Percentiles rank a stretch among this genome's conserved stretches.
These are phyloP conservation scores for Liquidambar formosana DNA, from an alignment of 164 flowering plant genomes.

Conservation along the genomic window DNA sequence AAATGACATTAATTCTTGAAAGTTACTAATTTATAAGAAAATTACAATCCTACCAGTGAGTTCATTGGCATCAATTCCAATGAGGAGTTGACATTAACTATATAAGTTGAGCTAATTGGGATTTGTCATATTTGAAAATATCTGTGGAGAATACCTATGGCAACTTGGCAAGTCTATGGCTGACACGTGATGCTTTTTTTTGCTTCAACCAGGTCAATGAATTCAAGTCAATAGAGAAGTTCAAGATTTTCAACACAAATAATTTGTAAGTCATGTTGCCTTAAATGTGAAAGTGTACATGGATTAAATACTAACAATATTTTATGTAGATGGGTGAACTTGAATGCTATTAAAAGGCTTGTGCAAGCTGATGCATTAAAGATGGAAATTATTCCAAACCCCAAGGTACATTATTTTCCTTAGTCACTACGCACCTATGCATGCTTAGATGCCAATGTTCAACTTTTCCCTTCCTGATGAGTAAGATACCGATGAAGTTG, in stretches of 20 bases:
- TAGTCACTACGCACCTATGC: background rate
- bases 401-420: constrained; percentile 53
- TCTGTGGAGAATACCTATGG: background rate
- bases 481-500: constrained; percentile 4
- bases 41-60: too few species aligned
- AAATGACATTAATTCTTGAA: too few species aligned
- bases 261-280: constrained; percentile 61
- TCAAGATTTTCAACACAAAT: constrained; percentile 94
- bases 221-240: constrained; percentile 92
- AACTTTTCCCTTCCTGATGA: background rate
- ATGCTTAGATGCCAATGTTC: constrained; percentile 2
- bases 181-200: constrained; percentile 13
- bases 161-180: background rate
- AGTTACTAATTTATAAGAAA: too few species aligned
- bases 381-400: constrained; percentile 98
- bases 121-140: too few species aligned
- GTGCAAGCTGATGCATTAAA: constrained; percentile 90
- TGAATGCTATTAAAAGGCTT: constrained; percentile 91
- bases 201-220: constrained; percentile 64
- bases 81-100: too few species aligned
- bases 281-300: background rate
- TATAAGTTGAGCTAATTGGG: too few species aligned
- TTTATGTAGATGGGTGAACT: constrained; percentile 86
- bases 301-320: constrained; percentile 13
- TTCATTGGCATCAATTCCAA: too few species aligned